phyloP scores from a whole-genome alignment of 306 rosid genomes.

The cucumber (Cucumis sativus) region DNA sequence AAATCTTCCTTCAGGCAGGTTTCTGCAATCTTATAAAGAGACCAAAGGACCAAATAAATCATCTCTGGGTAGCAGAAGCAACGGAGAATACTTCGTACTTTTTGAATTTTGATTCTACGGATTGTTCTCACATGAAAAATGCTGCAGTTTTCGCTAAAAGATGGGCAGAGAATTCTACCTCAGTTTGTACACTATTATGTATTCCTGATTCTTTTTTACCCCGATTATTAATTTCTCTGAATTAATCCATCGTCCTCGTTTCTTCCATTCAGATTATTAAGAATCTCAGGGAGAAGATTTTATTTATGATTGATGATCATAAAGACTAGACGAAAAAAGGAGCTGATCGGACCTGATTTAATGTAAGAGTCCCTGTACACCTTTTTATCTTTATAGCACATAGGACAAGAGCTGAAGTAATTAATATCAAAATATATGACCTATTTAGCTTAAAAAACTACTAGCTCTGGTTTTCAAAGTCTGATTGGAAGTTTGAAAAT shows the following conservation, averaged over 20 bases:
- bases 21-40: constrained; percentile 69
- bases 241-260: not conserved
- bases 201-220: not conserved
- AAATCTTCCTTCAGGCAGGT: constrained; percentile 45
- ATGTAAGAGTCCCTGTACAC: not conserved
- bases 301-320: constrained; percentile 21
- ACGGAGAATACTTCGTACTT: constrained; percentile 55
- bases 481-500: too few relatives aligned
- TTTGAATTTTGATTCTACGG: constrained; percentile 40
- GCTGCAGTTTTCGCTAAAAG: constrained; percentile 43
- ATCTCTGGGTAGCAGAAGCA: constrained; percentile 77
- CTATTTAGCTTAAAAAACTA: too few relatives aligned
- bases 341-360: not conserved
- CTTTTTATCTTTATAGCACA: not conserved
- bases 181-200: constrained; percentile 16
- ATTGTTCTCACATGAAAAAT: constrained; percentile 51
- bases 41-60: constrained; percentile 48
- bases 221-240: not conserved
- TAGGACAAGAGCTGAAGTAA: not conserved
- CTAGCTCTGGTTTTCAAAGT: too few relatives aligned
- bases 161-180: constrained; percentile 48
- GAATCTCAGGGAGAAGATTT: constrained; percentile 24
- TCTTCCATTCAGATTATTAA: constrained; percentile 30
- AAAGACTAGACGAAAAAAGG: constrained; percentile 12
- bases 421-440: not conserved